phyloP scores from a whole-genome alignment of 345 rosid genomes.

The Luvunga scandens region DNA sequence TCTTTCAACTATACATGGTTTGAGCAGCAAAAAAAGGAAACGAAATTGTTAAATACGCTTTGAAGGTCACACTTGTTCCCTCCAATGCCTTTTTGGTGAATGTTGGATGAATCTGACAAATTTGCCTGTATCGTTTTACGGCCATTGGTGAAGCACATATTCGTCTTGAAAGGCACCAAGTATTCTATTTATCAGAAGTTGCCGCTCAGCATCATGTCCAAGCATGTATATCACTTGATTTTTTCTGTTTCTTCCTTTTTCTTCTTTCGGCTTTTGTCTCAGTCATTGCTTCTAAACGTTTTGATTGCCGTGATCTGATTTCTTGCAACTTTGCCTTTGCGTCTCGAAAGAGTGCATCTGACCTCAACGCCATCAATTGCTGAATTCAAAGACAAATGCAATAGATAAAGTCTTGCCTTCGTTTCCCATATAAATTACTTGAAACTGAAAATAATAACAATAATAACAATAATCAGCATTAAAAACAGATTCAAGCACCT shows the following conservation, averaged over 20 bases:
- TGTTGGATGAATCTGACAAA: neutral
- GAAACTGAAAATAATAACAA: too few species aligned
- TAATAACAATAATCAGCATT: too few species aligned
- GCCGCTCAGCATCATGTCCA: constrained; percentile 18
- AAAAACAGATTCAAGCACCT: constrained; percentile 37
- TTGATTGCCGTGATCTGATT: constrained; percentile 53
- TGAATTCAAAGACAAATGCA: constrained; percentile 23
- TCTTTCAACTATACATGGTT: constrained; percentile 3
- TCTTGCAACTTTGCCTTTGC: constrained; percentile 71
- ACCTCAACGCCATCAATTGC: constrained; percentile 89
- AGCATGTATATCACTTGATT: constrained; percentile 35
- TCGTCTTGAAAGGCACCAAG: neutral
- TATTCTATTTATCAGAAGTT: neutral
- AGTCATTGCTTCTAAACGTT: constrained; percentile 44
- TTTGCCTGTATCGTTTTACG: neutral
- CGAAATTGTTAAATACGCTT: neutral
- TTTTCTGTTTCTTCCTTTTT: constrained; percentile 67
- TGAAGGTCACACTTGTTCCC: neutral
- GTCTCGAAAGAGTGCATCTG: constrained; percentile 81
- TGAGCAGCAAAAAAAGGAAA: neutral
- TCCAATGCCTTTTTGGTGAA: neutral
- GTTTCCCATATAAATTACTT: too few species aligned
- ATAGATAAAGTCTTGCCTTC: neutral
- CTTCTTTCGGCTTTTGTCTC: constrained; percentile 55
- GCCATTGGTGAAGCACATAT: neutral